Base-by-base conservation (phyloP, 306 rosid species). In the Prunus mira region DNA sequence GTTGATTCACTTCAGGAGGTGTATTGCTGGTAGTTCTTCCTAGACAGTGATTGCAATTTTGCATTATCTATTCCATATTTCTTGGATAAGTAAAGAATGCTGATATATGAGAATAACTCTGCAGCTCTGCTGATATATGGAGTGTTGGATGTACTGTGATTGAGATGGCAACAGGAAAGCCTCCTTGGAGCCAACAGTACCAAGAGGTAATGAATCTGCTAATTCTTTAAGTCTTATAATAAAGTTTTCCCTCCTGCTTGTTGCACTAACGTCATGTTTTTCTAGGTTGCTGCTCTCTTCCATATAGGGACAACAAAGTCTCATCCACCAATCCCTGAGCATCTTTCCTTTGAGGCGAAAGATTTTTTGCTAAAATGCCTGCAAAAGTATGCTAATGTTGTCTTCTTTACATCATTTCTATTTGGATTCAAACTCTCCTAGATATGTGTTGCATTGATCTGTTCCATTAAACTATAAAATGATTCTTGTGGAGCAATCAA, bases 131-230 rank as follows among this genome's bases (percentile, higher is more conserved):
- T 75, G 99, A 96, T 82, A 96, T 96, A 85, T 96, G 99, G 99
- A 93, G 99, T 3, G 99, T 96, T 79, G 99, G 98, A 32, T 96
- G 99, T 81, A 96, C 99, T 34, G 96, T 96, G 70, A 96, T 96
- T 80, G 99, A 96, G 88, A 96, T 96, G 99, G 97, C 98, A 83
- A 93, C 99, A 1, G 99, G 98, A 82, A 93, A 96, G 80, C 99
- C 99, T 85, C 99, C 99, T 49, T 96, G 99, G 99, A 96, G 98
- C 73, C 97, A 96, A 82, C 98, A 96, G 84, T 96, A 89, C 82
- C 91, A 91, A 85, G 99, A 92, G 98, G 99, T 96, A 76, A 38
- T 63, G 67, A 56, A 78, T 46, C 81, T 75, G 66, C 17, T 71
- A 64, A 62, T 64, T 67, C 32, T 18, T 77, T 41, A 14, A 14